A percentile compares a stretch with the other conserved stretches of the same genome.
Evolutionary conservation across 2,329 filamentous ascomycete species (phyloP).

Genomic region (Penicillium fuscoglaucum): DNA sequence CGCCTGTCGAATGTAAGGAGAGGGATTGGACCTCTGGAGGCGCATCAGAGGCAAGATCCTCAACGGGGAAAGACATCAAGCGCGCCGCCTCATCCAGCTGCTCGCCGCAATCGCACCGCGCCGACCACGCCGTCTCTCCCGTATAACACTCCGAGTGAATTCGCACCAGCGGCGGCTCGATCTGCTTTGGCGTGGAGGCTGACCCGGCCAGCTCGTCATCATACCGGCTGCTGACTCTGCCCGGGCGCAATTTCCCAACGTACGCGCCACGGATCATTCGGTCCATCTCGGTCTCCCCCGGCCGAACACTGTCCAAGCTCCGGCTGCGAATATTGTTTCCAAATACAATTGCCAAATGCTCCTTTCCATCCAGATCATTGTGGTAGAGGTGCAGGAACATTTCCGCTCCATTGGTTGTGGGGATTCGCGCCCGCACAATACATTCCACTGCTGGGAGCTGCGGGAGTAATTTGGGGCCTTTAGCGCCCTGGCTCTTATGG

Average conservation of each 20-base stretch:
- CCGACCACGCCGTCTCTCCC: constrained; percentile 97
- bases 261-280: constrained; percentile 95
- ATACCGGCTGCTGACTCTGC: constrained; percentile 72
- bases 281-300: constrained; percentile 53
- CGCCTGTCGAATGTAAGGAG: constrained; percentile 63
- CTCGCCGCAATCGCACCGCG: constrained; percentile 95
- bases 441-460: constrained; percentile 84
- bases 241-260: constrained; percentile 80
- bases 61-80: constrained; percentile 73
- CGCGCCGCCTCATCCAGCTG: constrained; percentile 95
- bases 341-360: constrained; percentile 96
- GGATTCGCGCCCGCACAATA: constrained; percentile 90
- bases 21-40: constrained; percentile 29
- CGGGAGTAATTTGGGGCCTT: constrained; percentile 70
- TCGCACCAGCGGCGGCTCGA: constrained; percentile 70
- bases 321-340: constrained; percentile 76
- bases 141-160: constrained; percentile 99
- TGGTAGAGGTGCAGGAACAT: constrained; percentile 97
- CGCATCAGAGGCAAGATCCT: constrained; percentile 32
- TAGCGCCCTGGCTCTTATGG: constrained; percentile 41
- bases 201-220: constrained; percentile 41
- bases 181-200: constrained; percentile 20
- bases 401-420: constrained; percentile 84
- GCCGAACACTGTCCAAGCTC: constrained; percentile 52
- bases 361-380: constrained; percentile 90